Evolutionary conservation across 306 rosid genomes (phyloP), one percentile per base, ranked within the genome.

Genomic region (Medicago lupulina): DNA sequence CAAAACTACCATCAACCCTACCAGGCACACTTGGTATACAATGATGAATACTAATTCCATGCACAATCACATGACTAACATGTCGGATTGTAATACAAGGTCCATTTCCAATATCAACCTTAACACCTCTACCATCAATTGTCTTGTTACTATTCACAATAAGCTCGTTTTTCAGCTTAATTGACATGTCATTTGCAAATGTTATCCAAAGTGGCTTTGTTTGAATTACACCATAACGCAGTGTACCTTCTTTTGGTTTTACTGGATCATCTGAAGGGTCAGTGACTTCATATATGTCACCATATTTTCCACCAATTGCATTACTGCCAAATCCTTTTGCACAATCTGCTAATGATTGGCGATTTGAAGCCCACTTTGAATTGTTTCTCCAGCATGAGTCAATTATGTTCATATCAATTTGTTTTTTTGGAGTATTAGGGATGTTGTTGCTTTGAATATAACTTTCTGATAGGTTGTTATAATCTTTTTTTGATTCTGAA

Each of bases 101-200:
- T 1, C 98, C 95, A 55, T 90, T 64, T 41, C 89, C 89, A 54
- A 94, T 92, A 55, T 90, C 96, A 31, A 94, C 96, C 0, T 82
- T 86, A 6, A 84, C 93, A 1, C 97, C 97, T 80, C 98, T 83
- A 1, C 97, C 98, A 74, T 94, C 98, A 31, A 94, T 90, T 60
- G 93, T 94, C 81, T 94, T 94, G 79, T 81, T 84, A 62, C 90
- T 92, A 63, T 81, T 92, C 65, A 94, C 21, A n/a, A 94, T 86
- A 7, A 94, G 91, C 95, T 92, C 98, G 0, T 87, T 92, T 77
- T 90, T 76, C 0, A 94, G 85, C 10, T 11, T 84, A 39, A 94
- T 83, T 0, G 78, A 80, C 98, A 94, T 92, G 84, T 86, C 81
- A 6, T 53, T 71, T 12, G 76, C 81, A n/a, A 94, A 94, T 19